Base-by-base conservation (phyloP, 2,329 filamentous ascomycete genomes). In the Cladophialophora yegresii region DNA sequence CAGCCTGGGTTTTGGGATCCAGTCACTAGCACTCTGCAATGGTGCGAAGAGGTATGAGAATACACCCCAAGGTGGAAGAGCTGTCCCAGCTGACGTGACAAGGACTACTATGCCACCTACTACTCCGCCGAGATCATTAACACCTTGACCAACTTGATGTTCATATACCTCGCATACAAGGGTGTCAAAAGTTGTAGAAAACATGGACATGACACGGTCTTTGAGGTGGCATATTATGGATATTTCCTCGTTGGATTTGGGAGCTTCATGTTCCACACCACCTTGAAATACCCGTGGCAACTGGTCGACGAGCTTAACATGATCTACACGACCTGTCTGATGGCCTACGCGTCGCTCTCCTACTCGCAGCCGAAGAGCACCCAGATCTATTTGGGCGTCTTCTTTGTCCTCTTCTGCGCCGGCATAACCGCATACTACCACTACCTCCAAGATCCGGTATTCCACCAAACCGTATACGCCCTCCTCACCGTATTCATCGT, bases 391-490 rank as follows among this genome's bases (percentile, higher is more conserved):
- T 79, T 92, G 8, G 90, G 81, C 7, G 47, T 87, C 4, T 80
- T 80, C 13, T 81, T 91, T 9, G 73, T 86, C 5, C 77, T 77
- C 9, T 75, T 88, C 32, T 81, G 85, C n/a, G 76, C 79, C 43
- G 89, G 87, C 72, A 93, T 96, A 75, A 95, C 91, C 13, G 81
- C 89, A 47, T 85, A 89, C 76, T 96, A 96, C 77, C 89, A 92
- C 73, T 86, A 90, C 67, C 86, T 92, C 16, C 91, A 93, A 73
- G 88, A 96, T 69, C 91, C 92, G 0, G 81, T 85, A 1, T 96
- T 96, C 75, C 92, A 96, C 77, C 91, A 96, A 74, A 87, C 86
- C 66, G 89, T 88, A 4, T 96, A 92, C 71, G 90, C 87, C 1
- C 73, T 89, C 3, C 78, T 96, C 50, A 95, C 91, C 0, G 82